A percentile compares a stretch with the other conserved stretches of the same genome.
Conservation (phyloP, 257 asterid species). For the Salvia splendens region DNA sequence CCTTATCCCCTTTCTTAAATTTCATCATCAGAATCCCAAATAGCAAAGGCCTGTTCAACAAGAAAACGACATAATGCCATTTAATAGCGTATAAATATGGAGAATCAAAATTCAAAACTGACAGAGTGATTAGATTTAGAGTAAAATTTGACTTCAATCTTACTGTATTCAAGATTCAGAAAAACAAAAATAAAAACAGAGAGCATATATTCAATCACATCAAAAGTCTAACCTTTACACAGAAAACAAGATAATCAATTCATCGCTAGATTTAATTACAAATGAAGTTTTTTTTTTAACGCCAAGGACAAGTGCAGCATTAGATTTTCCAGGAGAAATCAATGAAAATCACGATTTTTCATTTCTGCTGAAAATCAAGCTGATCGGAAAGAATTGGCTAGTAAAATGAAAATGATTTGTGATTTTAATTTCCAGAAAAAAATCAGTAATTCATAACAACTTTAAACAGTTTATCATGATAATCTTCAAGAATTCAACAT, state of each 20-base stretch:
- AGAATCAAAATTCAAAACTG: background rate
- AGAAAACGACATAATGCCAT: conserved; percentile 14
- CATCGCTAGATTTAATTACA: background rate
- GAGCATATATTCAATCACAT: conserved; percentile 10
- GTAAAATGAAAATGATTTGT: background rate
- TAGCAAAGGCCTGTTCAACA: conserved; percentile 32
- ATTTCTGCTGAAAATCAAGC: conserved; percentile 22
- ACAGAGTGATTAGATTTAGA: background rate
- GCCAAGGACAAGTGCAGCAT: conserved; percentile 8
- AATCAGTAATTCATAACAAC: background rate
- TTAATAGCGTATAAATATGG: background rate
- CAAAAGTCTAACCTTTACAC: background rate
- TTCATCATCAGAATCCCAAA: conserved; percentile 47
- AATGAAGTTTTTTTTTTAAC: conserved; percentile 6
- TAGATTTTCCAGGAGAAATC: conserved; percentile 15
- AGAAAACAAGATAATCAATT: background rate
- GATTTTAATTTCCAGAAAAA: conserved; percentile 16
- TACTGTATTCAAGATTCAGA: conserved; percentile 15
- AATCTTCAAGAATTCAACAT: conserved; percentile 11
- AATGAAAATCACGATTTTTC: conserved; percentile 10
- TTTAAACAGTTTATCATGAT: conserved; percentile 18
- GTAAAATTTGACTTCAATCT: conserved; percentile 21
- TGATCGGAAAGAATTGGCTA: conserved; percentile 24
- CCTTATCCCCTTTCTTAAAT: conserved; percentile 63
- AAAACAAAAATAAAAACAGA: background rate